phyloP scores from a whole-genome alignment of 1,139 yeast genomes.

The Casaregolazyma suthepensis region DNA sequence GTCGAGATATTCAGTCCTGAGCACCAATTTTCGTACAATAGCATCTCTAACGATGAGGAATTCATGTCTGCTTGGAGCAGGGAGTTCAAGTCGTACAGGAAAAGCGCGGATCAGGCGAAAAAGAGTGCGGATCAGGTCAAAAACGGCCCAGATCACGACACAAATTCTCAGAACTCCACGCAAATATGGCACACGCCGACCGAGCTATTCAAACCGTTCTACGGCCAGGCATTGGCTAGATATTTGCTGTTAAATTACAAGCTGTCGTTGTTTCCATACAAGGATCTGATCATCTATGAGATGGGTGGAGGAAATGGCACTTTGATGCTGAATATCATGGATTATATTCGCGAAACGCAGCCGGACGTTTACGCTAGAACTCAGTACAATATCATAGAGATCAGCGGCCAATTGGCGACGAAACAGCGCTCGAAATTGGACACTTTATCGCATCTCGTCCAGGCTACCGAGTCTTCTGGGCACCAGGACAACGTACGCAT shows the following conservation, averaged over 20 bases:
- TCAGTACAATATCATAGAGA: constrained; percentile 70
- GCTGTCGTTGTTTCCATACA: constrained; percentile 56
- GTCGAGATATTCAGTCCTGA: constrained; percentile 60
- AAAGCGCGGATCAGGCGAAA: constrained; percentile 13
- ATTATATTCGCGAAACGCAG: constrained; percentile 54
- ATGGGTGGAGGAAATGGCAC: constrained; percentile 93
- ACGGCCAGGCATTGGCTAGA: constrained; percentile 79
- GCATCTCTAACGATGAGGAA: constrained; percentile 59
- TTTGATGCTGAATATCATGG: constrained; percentile 69
- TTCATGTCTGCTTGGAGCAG: constrained; percentile 64
- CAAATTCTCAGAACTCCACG: constrained; percentile 33
- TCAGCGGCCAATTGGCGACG: constrained; percentile 59
- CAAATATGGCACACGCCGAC: constrained; percentile 93
- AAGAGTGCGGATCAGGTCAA: constrained; percentile 17
- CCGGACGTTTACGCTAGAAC: constrained; percentile 70
- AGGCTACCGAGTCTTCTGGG: constrained; percentile 29
- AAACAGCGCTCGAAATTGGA: constrained; percentile 41
- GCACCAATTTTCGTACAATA: constrained; percentile 47
- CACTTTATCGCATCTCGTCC: constrained; percentile 26
- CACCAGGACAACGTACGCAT: constrained; percentile 54
- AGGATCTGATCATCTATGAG: constrained; percentile 69
- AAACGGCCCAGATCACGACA: neutral
- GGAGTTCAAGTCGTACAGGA: constrained; percentile 39
- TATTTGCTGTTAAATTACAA: constrained; percentile 66
- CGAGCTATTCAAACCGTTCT: constrained; percentile 69